A percentile compares a stretch with the other conserved stretches of the same genome.
Evolutionary conservation across 2,329 filamentous ascomycete species (phyloP).

Genomic region (Ceratocystis eucalypticola): DNA sequence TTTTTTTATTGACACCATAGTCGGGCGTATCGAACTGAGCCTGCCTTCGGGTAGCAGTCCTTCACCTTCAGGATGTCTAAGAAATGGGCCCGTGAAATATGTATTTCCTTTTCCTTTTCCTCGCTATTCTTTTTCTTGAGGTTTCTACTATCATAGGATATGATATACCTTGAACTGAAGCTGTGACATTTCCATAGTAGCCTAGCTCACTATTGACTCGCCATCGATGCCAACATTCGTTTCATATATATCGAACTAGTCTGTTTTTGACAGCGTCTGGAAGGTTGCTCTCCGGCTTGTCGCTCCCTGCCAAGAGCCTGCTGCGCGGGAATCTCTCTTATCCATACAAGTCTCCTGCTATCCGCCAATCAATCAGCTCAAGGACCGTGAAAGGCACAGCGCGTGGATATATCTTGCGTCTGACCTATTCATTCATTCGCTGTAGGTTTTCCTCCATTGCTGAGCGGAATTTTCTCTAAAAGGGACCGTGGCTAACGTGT

Average conservation of each 20-base stretch:
- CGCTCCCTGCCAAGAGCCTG: not conserved
- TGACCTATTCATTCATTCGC: not conserved
- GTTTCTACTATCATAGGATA: not conserved
- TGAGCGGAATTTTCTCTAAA: not conserved
- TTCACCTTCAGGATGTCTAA: not conserved
- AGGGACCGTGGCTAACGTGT: not conserved
- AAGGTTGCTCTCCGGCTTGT: not conserved
- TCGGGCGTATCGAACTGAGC: slow-evolving; percentile 3
- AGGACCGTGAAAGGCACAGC: not conserved
- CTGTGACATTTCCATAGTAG: not conserved
- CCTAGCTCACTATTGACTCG: not conserved
- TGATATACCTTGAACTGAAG: not conserved
- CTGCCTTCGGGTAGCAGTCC: not conserved
- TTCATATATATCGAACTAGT: not conserved
- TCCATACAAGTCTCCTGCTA: not conserved
- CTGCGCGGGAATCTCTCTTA: not conserved
- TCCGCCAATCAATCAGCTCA: not conserved
- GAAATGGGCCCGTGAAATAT: not conserved
- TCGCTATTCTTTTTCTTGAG: not conserved
- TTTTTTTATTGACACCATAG: slow-evolving; percentile 3
- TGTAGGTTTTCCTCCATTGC: not conserved
- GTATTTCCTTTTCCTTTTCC: not conserved
- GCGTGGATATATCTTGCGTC: not conserved
- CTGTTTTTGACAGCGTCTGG: not conserved
- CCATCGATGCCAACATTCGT: not conserved